phyloP scores from a whole-genome alignment of 2,329 filamentous ascomycete genomes.

The Neopestalotiopsis clavispora region DNA sequence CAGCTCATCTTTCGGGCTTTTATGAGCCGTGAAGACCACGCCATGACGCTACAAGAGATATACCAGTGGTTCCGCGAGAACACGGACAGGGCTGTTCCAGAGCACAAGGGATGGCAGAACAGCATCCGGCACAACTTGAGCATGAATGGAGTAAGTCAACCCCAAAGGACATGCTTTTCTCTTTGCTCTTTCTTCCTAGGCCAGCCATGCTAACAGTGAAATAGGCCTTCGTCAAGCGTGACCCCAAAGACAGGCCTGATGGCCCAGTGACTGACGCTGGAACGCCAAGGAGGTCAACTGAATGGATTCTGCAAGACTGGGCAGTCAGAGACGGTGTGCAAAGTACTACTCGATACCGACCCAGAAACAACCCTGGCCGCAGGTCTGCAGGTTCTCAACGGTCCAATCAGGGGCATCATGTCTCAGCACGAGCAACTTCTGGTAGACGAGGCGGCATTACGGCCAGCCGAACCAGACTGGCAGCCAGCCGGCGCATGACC shows the following conservation, averaged over 20 bases:
- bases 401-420: conserved; percentile 15
- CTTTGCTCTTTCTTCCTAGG: neutral
- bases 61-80: conserved; percentile 89
- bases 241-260: conserved; percentile 46
- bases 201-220: neutral
- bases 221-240: conserved; percentile 48
- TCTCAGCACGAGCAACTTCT: conserved; percentile 29
- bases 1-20: conserved; percentile 80
- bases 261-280: conserved; percentile 42
- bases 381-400: conserved; percentile 20
- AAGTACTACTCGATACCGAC: conserved; percentile 81
- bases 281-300: conserved; percentile 68
- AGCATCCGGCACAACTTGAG: conserved; percentile 94
- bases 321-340: conserved; percentile 75
- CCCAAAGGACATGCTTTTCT: neutral
- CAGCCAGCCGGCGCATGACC: conserved; percentile 21
- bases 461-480: conserved; percentile 30
- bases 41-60: conserved; percentile 82
- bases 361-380: conserved; percentile 47
- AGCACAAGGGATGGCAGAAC: conserved; percentile 85
- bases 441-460: conserved; percentile 33
- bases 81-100: conserved; percentile 73
- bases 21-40: conserved; percentile 66
- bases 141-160: conserved; percentile 83
- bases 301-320: conserved; percentile 78